Percentiles rank a stretch among this genome's conserved stretches.
Conservation (phyloP, 306 rosid genomes). For the Fagus crenata region DNA sequence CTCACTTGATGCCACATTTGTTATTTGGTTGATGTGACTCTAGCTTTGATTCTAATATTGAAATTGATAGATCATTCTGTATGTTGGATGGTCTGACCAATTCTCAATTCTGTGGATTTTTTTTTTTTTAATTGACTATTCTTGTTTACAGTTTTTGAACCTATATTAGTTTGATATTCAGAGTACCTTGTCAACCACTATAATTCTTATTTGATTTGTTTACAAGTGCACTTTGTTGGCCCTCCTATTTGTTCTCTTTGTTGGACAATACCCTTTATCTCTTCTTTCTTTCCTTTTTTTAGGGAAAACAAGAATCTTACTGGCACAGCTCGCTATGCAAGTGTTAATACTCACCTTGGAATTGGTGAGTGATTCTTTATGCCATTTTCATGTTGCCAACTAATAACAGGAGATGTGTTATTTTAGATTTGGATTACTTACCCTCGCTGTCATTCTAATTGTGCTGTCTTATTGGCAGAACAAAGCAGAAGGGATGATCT, state of each 20-base stretch:
- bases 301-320: slow-evolving; percentile 99
- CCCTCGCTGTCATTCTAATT: slow-evolving; percentile 28
- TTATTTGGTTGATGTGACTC: not conserved
- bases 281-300: slow-evolving; percentile 11
- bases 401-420: slow-evolving; percentile 12
- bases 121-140: not conserved
- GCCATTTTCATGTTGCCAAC: slow-evolving; percentile 17
- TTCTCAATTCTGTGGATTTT: not conserved
- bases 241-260: slow-evolving; percentile 2
- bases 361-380: slow-evolving; percentile 67
- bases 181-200: not conserved
- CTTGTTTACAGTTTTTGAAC: not conserved
- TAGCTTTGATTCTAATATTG: not conserved
- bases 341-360: slow-evolving; percentile 98
- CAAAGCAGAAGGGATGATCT: slow-evolving; percentile 99
- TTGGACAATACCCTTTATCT: not conserved
- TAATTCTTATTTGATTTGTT: not conserved
- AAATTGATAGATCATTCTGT: not conserved
- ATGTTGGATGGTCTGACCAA: not conserved
- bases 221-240: slow-evolving; percentile 1
- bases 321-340: slow-evolving; percentile 99
- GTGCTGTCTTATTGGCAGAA: slow-evolving; percentile 52
- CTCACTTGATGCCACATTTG: not conserved
- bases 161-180: not conserved
- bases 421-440: slow-evolving; percentile 6